These are phyloP conservation scores for Trametes cinnabarina DNA, from an alignment of 768 basidiomycete genomes.

Conservation along the genomic window DNA sequence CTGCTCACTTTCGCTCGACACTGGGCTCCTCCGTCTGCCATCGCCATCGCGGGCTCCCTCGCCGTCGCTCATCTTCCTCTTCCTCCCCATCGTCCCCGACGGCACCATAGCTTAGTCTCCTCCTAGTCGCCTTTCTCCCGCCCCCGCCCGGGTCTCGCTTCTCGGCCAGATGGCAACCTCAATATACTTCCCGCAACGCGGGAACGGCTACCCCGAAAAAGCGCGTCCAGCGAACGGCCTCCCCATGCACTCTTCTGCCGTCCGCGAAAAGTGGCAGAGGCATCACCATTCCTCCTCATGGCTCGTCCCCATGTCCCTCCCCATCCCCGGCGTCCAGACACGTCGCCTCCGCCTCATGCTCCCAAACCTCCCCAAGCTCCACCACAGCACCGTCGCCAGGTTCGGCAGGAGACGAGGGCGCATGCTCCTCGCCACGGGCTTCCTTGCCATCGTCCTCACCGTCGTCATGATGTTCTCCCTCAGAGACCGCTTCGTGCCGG, in stretches of 20 bases:
- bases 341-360: conserved; percentile 57
- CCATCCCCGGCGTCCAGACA: conserved; percentile 57
- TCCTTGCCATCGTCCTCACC: conserved; percentile 49
- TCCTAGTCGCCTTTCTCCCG: conserved; percentile 22
- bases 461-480: conserved; percentile 48
- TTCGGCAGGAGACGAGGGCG: conserved; percentile 61
- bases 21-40: background rate
- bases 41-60: conserved; percentile 2
- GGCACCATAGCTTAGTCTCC: conserved; percentile 18
- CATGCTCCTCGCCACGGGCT: conserved; percentile 46
- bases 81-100: background rate
- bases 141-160: conserved; percentile 18
- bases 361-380: conserved; percentile 59
- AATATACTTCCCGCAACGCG: conserved; percentile 46
- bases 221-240: conserved; percentile 41
- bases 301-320: conserved; percentile 57
- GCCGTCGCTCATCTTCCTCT: background rate
- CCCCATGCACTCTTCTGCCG: conserved; percentile 52
- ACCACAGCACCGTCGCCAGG: conserved; percentile 53
- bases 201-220: conserved; percentile 47
- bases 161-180: conserved; percentile 41
- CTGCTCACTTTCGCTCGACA: too few species aligned
- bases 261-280: conserved; percentile 63
- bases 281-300: conserved; percentile 47
- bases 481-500: conserved; percentile 57